Conservation (phyloP, 352 stramenopile genomes). For the Globisporangium spinosum region DNA sequence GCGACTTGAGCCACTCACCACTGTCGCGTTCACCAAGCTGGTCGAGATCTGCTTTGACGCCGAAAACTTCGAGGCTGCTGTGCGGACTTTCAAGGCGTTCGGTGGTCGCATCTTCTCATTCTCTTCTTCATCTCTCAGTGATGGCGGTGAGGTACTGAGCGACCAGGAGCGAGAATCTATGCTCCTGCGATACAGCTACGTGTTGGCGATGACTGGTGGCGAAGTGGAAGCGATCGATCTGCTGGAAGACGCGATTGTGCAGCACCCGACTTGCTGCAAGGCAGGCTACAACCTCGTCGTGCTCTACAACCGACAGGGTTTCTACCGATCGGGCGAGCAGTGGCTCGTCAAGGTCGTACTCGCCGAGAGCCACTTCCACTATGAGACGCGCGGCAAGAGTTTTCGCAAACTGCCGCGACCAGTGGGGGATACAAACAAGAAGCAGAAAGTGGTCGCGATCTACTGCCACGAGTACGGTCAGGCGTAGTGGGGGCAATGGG, state of each 20-base stretch:
- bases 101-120: slow-evolving; percentile 14
- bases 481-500: slow-evolving; percentile 88
- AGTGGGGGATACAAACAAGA: neutral
- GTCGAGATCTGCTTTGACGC: slow-evolving; percentile 20
- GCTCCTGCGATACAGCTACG: slow-evolving; percentile 43
- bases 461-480: slow-evolving; percentile 93
- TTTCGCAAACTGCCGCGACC: slow-evolving; percentile 31
- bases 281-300: slow-evolving; percentile 53
- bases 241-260: slow-evolving; percentile 22
- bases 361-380: slow-evolving; percentile 31
- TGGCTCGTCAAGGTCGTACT: slow-evolving; percentile 31
- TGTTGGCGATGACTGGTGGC: slow-evolving; percentile 24
- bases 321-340: slow-evolving; percentile 31
- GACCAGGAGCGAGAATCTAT: slow-evolving; percentile 26
- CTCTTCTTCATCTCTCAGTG: neutral
- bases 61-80: slow-evolving; percentile 5
- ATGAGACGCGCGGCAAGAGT: slow-evolving; percentile 20
- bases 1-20: slow-evolving; percentile 19
- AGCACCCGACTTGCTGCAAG: slow-evolving; percentile 34
- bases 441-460: slow-evolving; percentile 53
- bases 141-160: neutral
- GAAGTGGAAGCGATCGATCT: slow-evolving; percentile 32
- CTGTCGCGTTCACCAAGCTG: slow-evolving; percentile 26
- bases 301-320: slow-evolving; percentile 26
- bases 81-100: slow-evolving; percentile 26